These are phyloP conservation scores for Brassica carinata DNA, from an alignment of 345 rosid species.

Conservation along the genomic window DNA sequence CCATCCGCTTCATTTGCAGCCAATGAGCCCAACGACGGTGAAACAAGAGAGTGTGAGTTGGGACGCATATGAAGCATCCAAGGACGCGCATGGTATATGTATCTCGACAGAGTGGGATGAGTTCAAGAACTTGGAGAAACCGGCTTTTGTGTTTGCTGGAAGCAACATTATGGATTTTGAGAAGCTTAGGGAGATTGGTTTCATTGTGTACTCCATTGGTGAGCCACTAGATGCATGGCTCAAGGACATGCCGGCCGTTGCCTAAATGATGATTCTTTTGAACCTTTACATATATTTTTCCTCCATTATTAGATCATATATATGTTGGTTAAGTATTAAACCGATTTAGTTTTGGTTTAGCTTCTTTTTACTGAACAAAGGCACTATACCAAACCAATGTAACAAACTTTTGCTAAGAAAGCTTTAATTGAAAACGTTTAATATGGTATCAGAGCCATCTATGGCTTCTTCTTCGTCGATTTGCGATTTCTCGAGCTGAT, in stretches of 20 bases:
- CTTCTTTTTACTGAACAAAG: not conserved
- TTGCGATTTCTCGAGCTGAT: no score
- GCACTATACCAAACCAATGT: no score
- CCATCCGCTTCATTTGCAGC: constrained; percentile 80
- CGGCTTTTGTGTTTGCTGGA: constrained; percentile 79
- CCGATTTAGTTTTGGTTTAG: not conserved
- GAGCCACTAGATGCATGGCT: constrained; percentile 40
- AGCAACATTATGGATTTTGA: constrained; percentile 58
- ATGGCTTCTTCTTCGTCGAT: no score
- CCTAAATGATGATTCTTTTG: constrained; percentile 21
- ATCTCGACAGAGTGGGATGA: constrained; percentile 87
- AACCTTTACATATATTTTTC: not conserved
- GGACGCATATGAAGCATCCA: constrained; percentile 75
- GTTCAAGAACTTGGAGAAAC: constrained; percentile 80
- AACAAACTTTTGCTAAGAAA: no score
- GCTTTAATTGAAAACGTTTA: no score
- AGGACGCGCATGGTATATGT: constrained; percentile 76
- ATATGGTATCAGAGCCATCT: not conserved
- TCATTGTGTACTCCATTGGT: constrained; percentile 65
- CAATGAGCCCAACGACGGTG: constrained; percentile 54
- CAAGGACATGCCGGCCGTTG: constrained; percentile 40
- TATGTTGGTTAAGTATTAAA: not conserved
- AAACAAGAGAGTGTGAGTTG: constrained; percentile 64
- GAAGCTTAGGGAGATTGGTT: constrained; percentile 55
- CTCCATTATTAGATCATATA: not conserved